A percentile compares a stretch with the other conserved stretches of the same genome.
Conservation (phyloP, 2,329 filamentous ascomycete genomes). For the Epicoccum sorghinum region DNA sequence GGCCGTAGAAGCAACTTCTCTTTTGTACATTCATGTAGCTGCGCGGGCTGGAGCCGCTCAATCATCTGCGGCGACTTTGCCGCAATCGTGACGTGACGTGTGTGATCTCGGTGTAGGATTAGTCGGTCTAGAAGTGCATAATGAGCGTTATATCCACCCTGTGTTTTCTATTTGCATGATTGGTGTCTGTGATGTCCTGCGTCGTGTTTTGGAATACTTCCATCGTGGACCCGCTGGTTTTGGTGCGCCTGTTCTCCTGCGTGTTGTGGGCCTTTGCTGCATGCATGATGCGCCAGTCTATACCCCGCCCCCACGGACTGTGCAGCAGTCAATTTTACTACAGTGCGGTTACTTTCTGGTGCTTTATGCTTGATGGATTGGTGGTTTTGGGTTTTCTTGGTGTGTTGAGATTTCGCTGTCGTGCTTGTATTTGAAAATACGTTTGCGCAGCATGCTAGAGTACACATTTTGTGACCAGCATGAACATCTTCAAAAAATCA, state of each 20-base stretch:
- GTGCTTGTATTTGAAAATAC: background rate
- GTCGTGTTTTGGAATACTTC: background rate
- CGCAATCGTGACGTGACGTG: background rate
- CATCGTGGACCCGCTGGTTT: no score
- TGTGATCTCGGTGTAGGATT: constrained; percentile 16
- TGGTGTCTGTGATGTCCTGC: background rate
- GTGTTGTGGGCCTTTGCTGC: no score
- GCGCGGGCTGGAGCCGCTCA: background rate
- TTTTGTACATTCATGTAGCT: constrained; percentile 15
- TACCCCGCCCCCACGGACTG: no score
- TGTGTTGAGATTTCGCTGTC: background rate
- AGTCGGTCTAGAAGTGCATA: constrained; percentile 17
- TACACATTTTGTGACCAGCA: background rate
- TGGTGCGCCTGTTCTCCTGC: no score
- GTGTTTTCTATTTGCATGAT: no score
- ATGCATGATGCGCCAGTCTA: no score
- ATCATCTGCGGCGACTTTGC: no score
- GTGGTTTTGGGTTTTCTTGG: background rate
- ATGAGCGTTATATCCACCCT: constrained; percentile 14
- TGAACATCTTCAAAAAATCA: constrained; percentile 4
- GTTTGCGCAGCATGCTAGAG: accelerated
- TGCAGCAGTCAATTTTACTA: no score
- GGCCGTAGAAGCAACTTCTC: background rate
- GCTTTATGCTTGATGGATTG: no score
- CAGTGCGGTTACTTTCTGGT: no score